A percentile compares a stretch with the other conserved stretches of the same genome.
Conservation (phyloP, 345 rosid species). For the Citrus sp. region DNA sequence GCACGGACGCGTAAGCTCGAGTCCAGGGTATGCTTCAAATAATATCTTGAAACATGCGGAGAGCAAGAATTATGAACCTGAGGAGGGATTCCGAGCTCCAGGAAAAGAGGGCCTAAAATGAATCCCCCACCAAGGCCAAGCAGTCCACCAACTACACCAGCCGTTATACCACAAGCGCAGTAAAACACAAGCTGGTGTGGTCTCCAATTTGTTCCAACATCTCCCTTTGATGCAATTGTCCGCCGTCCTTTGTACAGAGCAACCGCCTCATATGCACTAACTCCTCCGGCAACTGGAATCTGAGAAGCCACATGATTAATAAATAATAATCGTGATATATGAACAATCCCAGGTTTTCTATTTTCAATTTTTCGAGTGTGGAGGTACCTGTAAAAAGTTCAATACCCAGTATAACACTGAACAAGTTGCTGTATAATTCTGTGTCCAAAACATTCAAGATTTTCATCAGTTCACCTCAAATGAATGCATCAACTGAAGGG, state of each 20-base stretch:
- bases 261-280: conserved; percentile 33
- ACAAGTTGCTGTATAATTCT: conserved; percentile 39
- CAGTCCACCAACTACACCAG: conserved; percentile 45
- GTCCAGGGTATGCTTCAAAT: not conserved
- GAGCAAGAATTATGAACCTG: conserved; percentile 21
- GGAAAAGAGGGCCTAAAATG: conserved; percentile 42
- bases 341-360: not conserved
- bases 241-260: conserved; percentile 35
- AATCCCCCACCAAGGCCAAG: conserved; percentile 52
- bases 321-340: not conserved
- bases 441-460: conserved; percentile 6
- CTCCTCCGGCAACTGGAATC: conserved; percentile 39
- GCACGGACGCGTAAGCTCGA: not conserved
- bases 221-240: conserved; percentile 40
- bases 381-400: conserved; percentile 36
- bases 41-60: not conserved
- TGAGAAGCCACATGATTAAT: not conserved
- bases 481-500: not conserved
- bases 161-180: conserved; percentile 30
- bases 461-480: not conserved
- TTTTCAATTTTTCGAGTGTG: not conserved
- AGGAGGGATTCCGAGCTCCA: conserved; percentile 46
- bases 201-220: conserved; percentile 18
- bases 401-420: conserved; percentile 34
- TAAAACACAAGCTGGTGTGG: conserved; percentile 20